Evolutionary conservation across 306 rosid species (phyloP).

Genomic region (Pyrus bretschneideri): DNA sequence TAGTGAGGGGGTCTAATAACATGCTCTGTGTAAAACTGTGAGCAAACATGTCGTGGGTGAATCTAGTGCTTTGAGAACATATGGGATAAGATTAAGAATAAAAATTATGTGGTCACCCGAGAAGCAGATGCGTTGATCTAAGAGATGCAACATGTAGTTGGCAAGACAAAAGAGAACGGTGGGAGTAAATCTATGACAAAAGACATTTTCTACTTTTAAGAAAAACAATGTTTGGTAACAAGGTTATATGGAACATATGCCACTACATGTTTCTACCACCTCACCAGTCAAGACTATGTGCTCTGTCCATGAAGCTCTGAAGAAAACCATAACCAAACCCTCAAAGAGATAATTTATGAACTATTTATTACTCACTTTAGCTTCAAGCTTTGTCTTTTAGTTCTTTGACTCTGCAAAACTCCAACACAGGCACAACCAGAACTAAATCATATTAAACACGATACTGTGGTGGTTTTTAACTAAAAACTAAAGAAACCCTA

Average conservation of each 20-base stretch:
- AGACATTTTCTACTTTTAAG: neutral
- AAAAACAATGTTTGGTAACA: neutral
- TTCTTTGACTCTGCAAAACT: constrained; percentile 50
- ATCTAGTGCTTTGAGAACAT: neutral
- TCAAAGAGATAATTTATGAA: neutral
- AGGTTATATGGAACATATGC: neutral
- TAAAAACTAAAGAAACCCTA: neutral
- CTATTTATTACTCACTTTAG: constrained; percentile 47
- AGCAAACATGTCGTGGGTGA: neutral
- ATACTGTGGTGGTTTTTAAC: too few species aligned
- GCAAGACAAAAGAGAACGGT: neutral
- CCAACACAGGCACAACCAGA: constrained; percentile 22
- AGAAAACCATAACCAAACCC: neutral
- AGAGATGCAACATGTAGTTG: neutral
- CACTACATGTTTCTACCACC: neutral
- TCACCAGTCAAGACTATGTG: neutral
- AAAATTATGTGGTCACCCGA: neutral
- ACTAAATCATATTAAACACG: neutral
- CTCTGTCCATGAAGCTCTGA: neutral
- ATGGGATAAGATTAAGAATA: neutral
- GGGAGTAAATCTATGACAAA: neutral
- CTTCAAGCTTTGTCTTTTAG: constrained; percentile 25
- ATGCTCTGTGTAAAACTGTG: neutral
- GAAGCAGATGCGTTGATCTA: neutral
- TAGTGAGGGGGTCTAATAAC: neutral